A percentile compares a stretch with the other conserved stretches of the same genome.
Conservation (phyloP, 371 early-diverging fungal species). For the Mortierella sp. region DNA sequence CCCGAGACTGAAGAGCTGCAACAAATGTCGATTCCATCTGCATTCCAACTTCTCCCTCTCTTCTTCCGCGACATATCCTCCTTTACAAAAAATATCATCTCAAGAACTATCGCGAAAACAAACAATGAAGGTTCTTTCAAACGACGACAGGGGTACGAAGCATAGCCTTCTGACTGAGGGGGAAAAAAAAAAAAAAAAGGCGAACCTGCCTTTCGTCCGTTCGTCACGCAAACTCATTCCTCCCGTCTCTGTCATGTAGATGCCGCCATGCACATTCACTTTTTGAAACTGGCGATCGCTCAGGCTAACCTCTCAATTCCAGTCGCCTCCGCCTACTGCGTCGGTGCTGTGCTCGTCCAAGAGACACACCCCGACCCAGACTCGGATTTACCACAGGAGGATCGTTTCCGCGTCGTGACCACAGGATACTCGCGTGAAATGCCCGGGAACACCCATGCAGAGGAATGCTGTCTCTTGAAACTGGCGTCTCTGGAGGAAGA, state of each 20-base stretch:
- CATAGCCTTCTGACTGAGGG: no score
- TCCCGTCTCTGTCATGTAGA: conserved; percentile 11
- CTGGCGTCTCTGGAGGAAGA: conserved; percentile 40
- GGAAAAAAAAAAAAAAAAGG: no score
- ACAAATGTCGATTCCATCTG: no score
- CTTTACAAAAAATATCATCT: no score
- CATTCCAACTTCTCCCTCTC: no score
- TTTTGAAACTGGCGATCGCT: conserved; percentile 80
- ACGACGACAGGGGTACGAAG: conserved; percentile 22
- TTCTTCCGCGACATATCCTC: no score
- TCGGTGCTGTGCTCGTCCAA: conserved; percentile 86
- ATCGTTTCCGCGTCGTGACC: conserved; percentile 60
- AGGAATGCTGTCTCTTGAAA: conserved; percentile 84
- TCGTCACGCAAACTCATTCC: no score
- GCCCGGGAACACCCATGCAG: conserved; percentile 94
- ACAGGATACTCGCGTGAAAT: conserved; percentile 89
- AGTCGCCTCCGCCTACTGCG: conserved; percentile 87
- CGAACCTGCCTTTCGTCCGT: no score
- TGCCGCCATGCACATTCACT: conserved; percentile 49
- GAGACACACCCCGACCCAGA: conserved; percentile 12
- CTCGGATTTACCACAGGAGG: conserved; percentile 19
- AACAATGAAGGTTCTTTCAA: conserved; percentile 33
- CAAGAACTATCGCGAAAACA: not conserved
- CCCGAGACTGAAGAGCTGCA: no score
- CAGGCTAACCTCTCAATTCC: conserved; percentile 83